phyloP scores from a whole-genome alignment of 2,329 filamentous ascomycete genomes.

The Plectosphaerella cucumerina region DNA sequence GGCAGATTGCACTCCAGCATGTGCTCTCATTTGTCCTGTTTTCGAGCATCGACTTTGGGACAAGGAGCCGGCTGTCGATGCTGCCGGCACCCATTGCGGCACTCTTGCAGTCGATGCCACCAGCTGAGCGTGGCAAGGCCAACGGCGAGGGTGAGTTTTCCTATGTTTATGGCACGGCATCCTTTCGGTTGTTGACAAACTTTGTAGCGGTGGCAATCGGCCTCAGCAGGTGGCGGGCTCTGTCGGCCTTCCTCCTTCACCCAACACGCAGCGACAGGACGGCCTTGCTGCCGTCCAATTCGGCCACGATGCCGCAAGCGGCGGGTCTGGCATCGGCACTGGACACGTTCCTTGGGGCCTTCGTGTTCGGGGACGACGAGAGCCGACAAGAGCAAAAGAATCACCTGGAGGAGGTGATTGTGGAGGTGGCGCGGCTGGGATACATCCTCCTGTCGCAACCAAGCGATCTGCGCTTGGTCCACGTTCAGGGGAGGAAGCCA shows the following conservation, averaged over 20 bases:
- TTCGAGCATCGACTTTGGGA: slow-evolving; percentile 24
- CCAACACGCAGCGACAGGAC: slow-evolving; percentile 29
- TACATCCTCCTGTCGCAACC: slow-evolving; percentile 39
- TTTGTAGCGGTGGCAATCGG: slow-evolving; percentile 23
- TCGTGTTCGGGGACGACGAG: slow-evolving; percentile 21
- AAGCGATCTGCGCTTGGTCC: slow-evolving; percentile 29
- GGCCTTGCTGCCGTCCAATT: slow-evolving; percentile 23
- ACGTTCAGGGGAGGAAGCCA: slow-evolving; percentile 5
- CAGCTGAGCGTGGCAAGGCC: slow-evolving; percentile 16
- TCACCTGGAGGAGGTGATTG: slow-evolving; percentile 33
- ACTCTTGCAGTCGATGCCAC: slow-evolving; percentile 23
- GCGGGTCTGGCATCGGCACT: slow-evolving; percentile 25
- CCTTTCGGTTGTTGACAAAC: neutral
- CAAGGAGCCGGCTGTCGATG: slow-evolving; percentile 25
- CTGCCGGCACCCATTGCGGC: slow-evolving; percentile 27
- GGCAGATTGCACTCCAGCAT: slow-evolving; percentile 29
- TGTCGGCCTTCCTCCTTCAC: slow-evolving; percentile 38
- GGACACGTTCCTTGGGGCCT: slow-evolving; percentile 26
- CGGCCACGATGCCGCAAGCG: slow-evolving; percentile 24
- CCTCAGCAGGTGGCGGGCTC: slow-evolving; percentile 34
- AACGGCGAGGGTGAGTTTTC: slow-evolving; percentile 24
- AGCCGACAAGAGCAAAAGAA: slow-evolving; percentile 26
- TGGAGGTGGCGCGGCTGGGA: slow-evolving; percentile 35
- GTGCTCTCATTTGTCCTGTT: slow-evolving; percentile 31
- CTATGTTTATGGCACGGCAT: too few species aligned